A percentile compares a stretch with the other conserved stretches of the same genome.
These are phyloP conservation scores for Didymella lethalis DNA, from an alignment of 2,329 filamentous ascomycete species.

Conservation along the genomic window DNA sequence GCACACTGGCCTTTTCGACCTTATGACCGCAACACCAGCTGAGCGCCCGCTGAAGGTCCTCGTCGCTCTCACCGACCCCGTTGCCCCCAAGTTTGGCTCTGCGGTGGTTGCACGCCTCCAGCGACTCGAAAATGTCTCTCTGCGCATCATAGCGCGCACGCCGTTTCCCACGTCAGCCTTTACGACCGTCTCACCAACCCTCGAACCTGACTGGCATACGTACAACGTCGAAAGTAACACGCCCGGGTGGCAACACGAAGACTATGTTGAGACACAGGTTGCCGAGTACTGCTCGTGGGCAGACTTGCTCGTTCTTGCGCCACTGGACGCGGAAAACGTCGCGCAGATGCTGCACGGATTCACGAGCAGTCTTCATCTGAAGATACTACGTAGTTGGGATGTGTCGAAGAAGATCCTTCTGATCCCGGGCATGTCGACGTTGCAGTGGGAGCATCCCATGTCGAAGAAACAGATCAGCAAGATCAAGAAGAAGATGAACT, in stretches of 20 bases:
- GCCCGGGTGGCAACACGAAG: conserved; percentile 37
- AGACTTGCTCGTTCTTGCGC: conserved; percentile 82
- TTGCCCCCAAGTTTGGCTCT: conserved; percentile 71
- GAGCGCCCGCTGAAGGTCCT: conserved; percentile 59
- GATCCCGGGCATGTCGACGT: conserved; percentile 85
- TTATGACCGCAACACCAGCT: conserved; percentile 33
- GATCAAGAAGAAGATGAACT: conserved; percentile 83
- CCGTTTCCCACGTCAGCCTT: conserved; percentile 35
- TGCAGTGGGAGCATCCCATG: conserved; percentile 90
- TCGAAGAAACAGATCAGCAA: conserved; percentile 88
- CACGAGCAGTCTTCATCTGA: conserved; percentile 79
- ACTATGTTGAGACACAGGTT: conserved; percentile 59
- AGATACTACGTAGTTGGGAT: conserved; percentile 86
- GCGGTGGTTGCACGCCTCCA: conserved; percentile 72
- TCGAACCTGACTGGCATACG: conserved; percentile 44
- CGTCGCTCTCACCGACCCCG: conserved; percentile 70
- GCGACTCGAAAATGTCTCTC: conserved; percentile 70
- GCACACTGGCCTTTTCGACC: conserved; percentile 13
- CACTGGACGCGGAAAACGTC: conserved; percentile 83
- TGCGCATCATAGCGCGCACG: conserved; percentile 43
- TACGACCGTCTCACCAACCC: conserved; percentile 33
- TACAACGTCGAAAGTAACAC: conserved; percentile 35
- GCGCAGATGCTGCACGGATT: conserved; percentile 88
- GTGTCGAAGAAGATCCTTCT: conserved; percentile 84
- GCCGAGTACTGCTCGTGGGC: conserved; percentile 85